Percentiles rank a stretch among this genome's conserved stretches.
Evolutionary conservation across 176 grass and related monocot species (phyloP).

Genomic region (Melocanna baccifera): DNA sequence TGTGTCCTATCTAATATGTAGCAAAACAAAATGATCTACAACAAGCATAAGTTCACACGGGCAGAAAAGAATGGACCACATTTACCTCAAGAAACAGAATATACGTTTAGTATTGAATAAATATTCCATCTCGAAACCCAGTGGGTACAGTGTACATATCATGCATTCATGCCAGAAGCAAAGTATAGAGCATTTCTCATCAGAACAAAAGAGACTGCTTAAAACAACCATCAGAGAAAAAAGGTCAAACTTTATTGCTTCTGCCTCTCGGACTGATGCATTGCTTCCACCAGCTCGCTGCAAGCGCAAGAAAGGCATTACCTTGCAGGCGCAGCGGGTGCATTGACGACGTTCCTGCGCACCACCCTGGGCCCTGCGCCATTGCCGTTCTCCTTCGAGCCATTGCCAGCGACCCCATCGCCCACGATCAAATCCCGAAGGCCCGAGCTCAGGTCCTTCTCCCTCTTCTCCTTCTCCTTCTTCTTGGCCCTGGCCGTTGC

Average conservation of each 20-base stretch:
- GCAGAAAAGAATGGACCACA: not conserved
- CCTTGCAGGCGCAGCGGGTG: constrained; percentile 31
- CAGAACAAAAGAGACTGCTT: constrained; percentile 21
- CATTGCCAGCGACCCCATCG: constrained; percentile 2
- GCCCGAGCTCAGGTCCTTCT: constrained; percentile 54
- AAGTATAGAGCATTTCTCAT: constrained; percentile 34
- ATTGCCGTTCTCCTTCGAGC: constrained; percentile 20
- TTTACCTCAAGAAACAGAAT: constrained; percentile 13
- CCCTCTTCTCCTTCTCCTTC: constrained; percentile 61
- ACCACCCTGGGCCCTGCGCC: constrained; percentile 50
- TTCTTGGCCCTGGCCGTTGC: constrained; percentile 48
- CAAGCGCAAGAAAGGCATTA: constrained; percentile 35
- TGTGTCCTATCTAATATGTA: constrained; percentile 2
- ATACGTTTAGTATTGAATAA: constrained; percentile 4
- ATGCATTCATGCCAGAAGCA: constrained; percentile 18
- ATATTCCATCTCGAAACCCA: constrained; percentile 8
- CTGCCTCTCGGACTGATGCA: constrained; percentile 14
- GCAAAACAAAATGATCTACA: not conserved
- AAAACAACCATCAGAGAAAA: constrained; percentile 13
- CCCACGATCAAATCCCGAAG: constrained; percentile 75
- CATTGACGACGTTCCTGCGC: constrained; percentile 52
- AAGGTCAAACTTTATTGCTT: constrained; percentile 39
- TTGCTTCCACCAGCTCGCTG: not conserved
- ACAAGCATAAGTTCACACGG: not conserved
- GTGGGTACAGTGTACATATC: constrained; percentile 13